Base-by-base conservation (phyloP, 352 stramenopile species). In the Phytophthora crassamura region DNA sequence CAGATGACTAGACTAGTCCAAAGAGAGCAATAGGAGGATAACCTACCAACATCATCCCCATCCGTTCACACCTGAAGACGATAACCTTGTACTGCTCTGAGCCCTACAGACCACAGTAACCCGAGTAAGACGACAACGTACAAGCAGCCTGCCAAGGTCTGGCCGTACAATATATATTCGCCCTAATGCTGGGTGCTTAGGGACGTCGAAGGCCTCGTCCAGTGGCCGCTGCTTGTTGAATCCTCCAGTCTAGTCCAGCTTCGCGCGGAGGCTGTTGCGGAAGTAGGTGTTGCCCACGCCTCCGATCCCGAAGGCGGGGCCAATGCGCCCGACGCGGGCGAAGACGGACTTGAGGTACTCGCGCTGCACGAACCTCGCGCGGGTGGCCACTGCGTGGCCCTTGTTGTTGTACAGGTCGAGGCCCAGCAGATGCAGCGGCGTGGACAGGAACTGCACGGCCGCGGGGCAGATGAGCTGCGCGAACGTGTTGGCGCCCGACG, bases 351-450 rank as follows among this genome's bases (percentile, higher is more conserved):
- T 94, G 59, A 90, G 4, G 63, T 97, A 97, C 67, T 96, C 89
- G 32, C 83, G 80, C 55, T 76, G 62, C 5, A 97, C 53, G 54
- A 97, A 96, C 6, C 34, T 52, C 50, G 79, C 41, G 39, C 83
- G 85, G 39, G 78, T 59, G 3, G 56, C 22, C 5, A 70, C 35
- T 9, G 28, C 56, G n/a, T 70, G 72, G 12, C 60, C 59, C 32
- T 78, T 73, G 69, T 83, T 82, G 80, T 97, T 97, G 84, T 97
- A 97, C 46, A 97, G 51, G 55, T 97, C 91, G 11, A 97, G 72
- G 11, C 89, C 90, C 1, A 97, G 62, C 43, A 97, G 67, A 60
- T 97, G 91, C 59, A 97, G 72, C 35, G 91, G 91, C 48, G 91
- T 97, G 12, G 89, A 97, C 35, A 97, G 18, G 49, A 97, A 90